phyloP scores from a whole-genome alignment of 805 yeast genomes.

The Tanozyma kutaoensis region DNA sequence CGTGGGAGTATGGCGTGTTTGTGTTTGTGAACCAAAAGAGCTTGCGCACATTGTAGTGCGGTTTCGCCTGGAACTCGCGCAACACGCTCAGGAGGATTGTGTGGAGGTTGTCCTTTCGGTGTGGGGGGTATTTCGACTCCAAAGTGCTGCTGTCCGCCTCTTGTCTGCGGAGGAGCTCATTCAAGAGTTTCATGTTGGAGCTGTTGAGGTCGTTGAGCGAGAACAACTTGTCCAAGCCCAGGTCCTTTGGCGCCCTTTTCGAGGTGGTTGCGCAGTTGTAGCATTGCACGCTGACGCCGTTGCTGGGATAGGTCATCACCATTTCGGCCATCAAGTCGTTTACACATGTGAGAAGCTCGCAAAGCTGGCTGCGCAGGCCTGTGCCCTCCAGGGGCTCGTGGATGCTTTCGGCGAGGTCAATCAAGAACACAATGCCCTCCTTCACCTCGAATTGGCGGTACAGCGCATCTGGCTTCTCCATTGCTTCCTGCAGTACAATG shows the following conservation, averaged over 20 bases:
- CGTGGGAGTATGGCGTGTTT: constrained; percentile 46
- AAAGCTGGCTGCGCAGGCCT: constrained; percentile 27
- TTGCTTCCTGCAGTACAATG: not conserved
- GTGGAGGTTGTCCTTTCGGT: constrained; percentile 12
- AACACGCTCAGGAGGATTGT: constrained; percentile 36
- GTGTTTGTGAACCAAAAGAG: constrained; percentile 65
- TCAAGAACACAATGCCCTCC: constrained; percentile 51
- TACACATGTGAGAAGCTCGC: constrained; percentile 42
- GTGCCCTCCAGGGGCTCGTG: constrained; percentile 20
- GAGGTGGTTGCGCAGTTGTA: constrained; percentile 32
- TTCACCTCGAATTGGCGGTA: constrained; percentile 33
- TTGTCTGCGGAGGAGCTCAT: constrained; percentile 36
- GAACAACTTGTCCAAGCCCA: constrained; percentile 37
- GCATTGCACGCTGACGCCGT: constrained; percentile 65
- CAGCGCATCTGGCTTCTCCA: constrained; percentile 3
- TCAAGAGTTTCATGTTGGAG: constrained; percentile 41
- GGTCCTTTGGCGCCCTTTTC: constrained; percentile 10
- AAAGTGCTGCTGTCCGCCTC: constrained; percentile 5
- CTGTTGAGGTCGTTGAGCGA: constrained; percentile 42
- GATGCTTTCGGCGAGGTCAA: constrained; percentile 43
- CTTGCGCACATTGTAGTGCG: constrained; percentile 40
- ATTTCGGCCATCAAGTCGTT: constrained; percentile 52
- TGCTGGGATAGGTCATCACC: constrained; percentile 49
- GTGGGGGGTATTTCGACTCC: constrained; percentile 4
- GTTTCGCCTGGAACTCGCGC: constrained; percentile 37